Evolutionary conservation across 2,329 filamentous ascomycete genomes (phyloP), one percentile per base, ranked within the genome.

Genomic region (Cladorrhinum sp.): DNA sequence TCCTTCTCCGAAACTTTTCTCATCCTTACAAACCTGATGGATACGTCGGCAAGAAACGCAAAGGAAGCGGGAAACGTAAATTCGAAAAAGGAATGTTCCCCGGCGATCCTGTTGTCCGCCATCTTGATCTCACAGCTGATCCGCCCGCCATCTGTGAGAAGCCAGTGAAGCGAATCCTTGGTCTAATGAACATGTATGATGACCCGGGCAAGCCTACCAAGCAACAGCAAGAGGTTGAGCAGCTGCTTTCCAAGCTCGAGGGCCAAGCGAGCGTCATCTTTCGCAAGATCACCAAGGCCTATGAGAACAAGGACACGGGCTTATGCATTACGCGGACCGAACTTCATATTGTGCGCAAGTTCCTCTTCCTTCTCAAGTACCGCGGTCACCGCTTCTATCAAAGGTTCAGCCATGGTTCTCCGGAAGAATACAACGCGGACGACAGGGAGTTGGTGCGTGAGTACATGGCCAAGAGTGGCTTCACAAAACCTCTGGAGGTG

Each of bases 341-440:
- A 20, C 66, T 69, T 50, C 70, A 80, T 62, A 55, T 71, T 1
- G 36, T 80, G 9, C 75, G 78, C 51, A 80, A 79, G 58, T 80
- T 80, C 55, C 68, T 79, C 2, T 80, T 80, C 62, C 65, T 81
- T 2, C 72, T 80, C 66, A 77, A 77, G 60, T 80, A 79, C 53
- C 75, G 78, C 14, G 69, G 70, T n/a, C 68, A 66, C 1, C 60
- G 39, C 4, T 76, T 77, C 51, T 69, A 73, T 59, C 55, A 59
- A 14, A 71, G 75, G 0, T 79, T 73, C 67, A 68, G 74, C 48
- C 70, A 75, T 54, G 68, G 75, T 2, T 67, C 56, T 1, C 24
- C 66, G 0, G 69, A 74, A 3, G 66, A 64, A 1, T 81, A 80
- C 63, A 28, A 65, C 4, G 58, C 24, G 24, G 60, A 69, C 23